Percentiles rank a stretch among this genome's conserved stretches.
These are phyloP conservation scores for Aspergillus funiculosus DNA, from an alignment of 495 filamentous ascomycete genomes.

Conservation along the genomic window DNA sequence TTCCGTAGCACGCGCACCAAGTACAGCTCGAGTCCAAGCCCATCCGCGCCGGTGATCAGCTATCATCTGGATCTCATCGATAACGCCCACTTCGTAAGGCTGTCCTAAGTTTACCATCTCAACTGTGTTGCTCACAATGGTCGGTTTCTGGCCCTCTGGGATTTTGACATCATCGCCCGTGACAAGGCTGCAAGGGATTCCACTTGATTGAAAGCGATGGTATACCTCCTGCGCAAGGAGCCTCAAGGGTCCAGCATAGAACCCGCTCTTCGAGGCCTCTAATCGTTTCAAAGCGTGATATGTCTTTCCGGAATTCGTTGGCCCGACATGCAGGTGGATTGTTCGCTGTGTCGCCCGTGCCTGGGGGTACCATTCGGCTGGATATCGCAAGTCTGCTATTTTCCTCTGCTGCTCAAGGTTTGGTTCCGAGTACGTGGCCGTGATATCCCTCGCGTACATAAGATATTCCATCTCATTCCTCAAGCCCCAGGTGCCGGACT, in stretches of 20 bases:
- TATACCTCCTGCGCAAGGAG: slow-evolving; percentile 93
- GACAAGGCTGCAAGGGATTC: slow-evolving; percentile 68
- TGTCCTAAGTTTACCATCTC: slow-evolving; percentile 82
- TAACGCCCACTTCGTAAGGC: slow-evolving; percentile 80
- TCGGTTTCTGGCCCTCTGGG: slow-evolving; percentile 40
- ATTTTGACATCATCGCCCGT: slow-evolving; percentile 84
- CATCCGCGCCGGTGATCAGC: slow-evolving; percentile 73
- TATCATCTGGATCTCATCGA: slow-evolving; percentile 99
- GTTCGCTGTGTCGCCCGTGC: slow-evolving; percentile 73
- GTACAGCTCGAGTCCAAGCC: slow-evolving; percentile 93
- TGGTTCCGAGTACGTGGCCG: slow-evolving; percentile 37
- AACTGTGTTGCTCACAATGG: slow-evolving; percentile 81
- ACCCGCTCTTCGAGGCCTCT: slow-evolving; percentile 64
- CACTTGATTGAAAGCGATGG: slow-evolving; percentile 68
- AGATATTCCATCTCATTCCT: slow-evolving; percentile 52
- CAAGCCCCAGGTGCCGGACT: slow-evolving; percentile 43
- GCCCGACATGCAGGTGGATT: slow-evolving; percentile 90
- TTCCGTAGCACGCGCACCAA: slow-evolving; percentile 80
- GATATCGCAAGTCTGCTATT: slow-evolving; percentile 74
- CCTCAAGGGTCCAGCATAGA: slow-evolving; percentile 88
- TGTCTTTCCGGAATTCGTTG: slow-evolving; percentile 98
- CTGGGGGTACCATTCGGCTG: slow-evolving; percentile 83
- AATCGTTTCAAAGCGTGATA: slow-evolving; percentile 90
- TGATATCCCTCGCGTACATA: slow-evolving; percentile 49
- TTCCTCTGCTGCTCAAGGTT: slow-evolving; percentile 54